Evolutionary conservation across 257 asterid genomes (phyloP).

Genomic region (Nicotiana tomentosiformis): DNA sequence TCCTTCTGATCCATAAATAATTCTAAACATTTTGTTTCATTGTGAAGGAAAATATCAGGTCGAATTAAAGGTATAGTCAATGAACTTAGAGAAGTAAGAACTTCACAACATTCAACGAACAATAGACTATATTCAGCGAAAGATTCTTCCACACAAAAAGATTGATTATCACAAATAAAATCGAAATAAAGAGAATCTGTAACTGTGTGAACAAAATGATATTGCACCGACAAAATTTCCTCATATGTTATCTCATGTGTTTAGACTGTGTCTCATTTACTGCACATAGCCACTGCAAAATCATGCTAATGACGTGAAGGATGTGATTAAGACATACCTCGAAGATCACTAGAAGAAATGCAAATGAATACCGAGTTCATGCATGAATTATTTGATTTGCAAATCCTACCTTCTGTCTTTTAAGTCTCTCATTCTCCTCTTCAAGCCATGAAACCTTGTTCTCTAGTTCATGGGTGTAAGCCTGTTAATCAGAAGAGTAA

Average conservation of each 20-base stretch:
- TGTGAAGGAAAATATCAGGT: background rate
- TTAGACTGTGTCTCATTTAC: background rate
- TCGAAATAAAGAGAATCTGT: background rate
- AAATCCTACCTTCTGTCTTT: slow-evolving; percentile 59
- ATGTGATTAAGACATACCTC: background rate
- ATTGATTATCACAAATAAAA: background rate
- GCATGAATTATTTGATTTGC: slow-evolving; percentile 8
- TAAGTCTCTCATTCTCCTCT: slow-evolving; percentile 88
- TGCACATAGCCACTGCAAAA: background rate
- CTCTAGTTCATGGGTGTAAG: slow-evolving; percentile 93
- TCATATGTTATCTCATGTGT: background rate
- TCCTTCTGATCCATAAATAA: background rate
- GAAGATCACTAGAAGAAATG: background rate
- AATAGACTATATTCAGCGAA: background rate
- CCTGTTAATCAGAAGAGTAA: slow-evolving; percentile 39
- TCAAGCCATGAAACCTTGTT: slow-evolving; percentile 79
- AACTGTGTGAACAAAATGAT: background rate
- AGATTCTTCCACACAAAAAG: background rate
- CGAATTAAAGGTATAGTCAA: background rate
- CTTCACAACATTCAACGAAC: background rate
- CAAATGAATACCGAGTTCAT: background rate
- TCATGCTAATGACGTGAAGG: background rate
- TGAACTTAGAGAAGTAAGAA: background rate
- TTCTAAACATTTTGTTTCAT: background rate
- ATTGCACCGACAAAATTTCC: background rate